phyloP scores from a whole-genome alignment of 1,139 yeast species.

The Meyerozyma smithsonii region DNA sequence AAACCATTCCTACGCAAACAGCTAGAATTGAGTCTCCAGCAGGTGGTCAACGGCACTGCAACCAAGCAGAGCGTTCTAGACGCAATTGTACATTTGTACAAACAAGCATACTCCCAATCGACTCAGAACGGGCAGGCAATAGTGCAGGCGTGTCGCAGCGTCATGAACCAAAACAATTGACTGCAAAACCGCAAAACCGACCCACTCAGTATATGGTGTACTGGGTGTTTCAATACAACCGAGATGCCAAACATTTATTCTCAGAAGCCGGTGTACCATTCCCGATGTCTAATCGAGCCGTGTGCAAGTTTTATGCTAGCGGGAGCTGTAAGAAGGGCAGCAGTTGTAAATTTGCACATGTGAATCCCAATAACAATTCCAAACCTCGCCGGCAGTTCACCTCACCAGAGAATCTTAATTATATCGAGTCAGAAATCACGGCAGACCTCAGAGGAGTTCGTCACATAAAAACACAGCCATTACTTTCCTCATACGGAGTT shows the following conservation, averaged over 20 bases:
- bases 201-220: conserved; percentile 1
- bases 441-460: conserved; percentile 13
- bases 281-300: conserved; percentile 4
- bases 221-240: neutral
- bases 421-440: conserved; percentile 11
- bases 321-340: conserved; percentile 22
- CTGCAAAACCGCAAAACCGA: neutral
- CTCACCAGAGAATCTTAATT: conserved; percentile 5
- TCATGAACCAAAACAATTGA: conserved; percentile 8
- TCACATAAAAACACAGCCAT: conserved; percentile 15
- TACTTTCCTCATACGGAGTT: conserved; percentile 24
- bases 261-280: neutral
- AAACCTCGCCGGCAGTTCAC: conserved; percentile 2
- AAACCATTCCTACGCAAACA: conserved; percentile 84
- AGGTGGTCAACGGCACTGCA: conserved; percentile 62
- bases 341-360: conserved; percentile 19
- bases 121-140: conserved; percentile 28
- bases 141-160: conserved; percentile 19
- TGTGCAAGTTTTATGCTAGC: conserved; percentile 17
- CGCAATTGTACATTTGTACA: conserved; percentile 56
- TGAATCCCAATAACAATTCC: conserved; percentile 6
- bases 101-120: conserved; percentile 49
- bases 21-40: conserved; percentile 62
- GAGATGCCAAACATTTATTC: neutral
- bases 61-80: conserved; percentile 51